Conservation (phyloP, 768 basidiomycete genomes). For the Trametes gibbosa region DNA sequence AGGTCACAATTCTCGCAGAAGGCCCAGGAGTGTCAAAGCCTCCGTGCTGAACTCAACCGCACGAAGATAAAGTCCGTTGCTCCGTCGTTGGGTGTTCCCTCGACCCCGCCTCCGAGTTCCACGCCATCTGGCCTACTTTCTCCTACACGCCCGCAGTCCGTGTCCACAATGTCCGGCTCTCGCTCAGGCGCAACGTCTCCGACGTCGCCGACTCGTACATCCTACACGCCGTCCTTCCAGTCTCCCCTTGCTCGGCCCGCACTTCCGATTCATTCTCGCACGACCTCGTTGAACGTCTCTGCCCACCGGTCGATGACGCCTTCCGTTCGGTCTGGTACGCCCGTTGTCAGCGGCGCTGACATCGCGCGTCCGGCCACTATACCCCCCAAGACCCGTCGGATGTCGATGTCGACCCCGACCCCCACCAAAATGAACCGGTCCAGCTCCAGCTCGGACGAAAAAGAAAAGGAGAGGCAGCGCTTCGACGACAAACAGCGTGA, state of each 20-base stretch:
- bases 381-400: conserved; percentile 44
- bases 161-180: conserved; percentile 22
- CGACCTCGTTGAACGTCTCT: conserved; percentile 48
- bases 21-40: conserved; percentile 66
- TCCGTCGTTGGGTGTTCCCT: conserved; percentile 27
- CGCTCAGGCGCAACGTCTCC: conserved; percentile 30
- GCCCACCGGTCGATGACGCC: conserved; percentile 48
- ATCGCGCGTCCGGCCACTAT: conserved; percentile 20
- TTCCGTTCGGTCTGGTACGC: conserved; percentile 41
- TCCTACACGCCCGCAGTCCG: conserved; percentile 26
- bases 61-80: conserved; percentile 47
- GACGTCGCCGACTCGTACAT: conserved; percentile 27
- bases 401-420: conserved; percentile 45
- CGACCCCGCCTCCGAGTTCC: conserved; percentile 29
- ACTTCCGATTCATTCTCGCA: conserved; percentile 47
- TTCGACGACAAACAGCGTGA: conserved; percentile 36
- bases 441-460: conserved; percentile 55
- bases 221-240: conserved; percentile 44
- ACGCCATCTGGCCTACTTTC: conserved; percentile 18
- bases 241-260: conserved; percentile 53
- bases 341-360: conserved; percentile 35
- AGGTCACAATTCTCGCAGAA: conserved; percentile 61
- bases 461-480: conserved; percentile 35
- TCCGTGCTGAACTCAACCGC: conserved; percentile 64
- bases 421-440: conserved; percentile 52